Conservation (phyloP, 2,329 filamentous ascomycete genomes). For the Colletotrichum neosansevieriae region DNA sequence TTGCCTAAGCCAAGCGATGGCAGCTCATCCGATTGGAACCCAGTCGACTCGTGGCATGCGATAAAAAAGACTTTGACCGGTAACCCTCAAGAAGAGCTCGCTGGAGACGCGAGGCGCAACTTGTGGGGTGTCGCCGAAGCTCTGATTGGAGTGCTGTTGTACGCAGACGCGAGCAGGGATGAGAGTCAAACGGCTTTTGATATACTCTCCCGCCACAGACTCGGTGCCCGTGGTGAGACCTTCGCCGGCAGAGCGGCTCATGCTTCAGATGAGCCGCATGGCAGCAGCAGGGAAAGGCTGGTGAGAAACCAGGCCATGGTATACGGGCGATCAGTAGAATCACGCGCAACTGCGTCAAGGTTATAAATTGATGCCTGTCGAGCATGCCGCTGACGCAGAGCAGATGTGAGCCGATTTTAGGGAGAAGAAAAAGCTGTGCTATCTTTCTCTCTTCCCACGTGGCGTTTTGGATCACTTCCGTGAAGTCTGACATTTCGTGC, state of each 20-base stretch:
- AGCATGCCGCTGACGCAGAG: neutral
- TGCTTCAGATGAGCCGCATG: neutral
- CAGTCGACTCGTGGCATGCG: slow-evolving; percentile 53
- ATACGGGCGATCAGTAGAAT: slow-evolving; percentile 47
- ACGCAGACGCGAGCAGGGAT: slow-evolving; percentile 54
- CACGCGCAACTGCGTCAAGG: neutral
- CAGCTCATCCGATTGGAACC: slow-evolving; percentile 43
- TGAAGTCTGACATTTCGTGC: neutral
- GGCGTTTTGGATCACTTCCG: neutral
- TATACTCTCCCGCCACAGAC: slow-evolving; percentile 47
- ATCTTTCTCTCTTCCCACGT: slow-evolving; percentile 5
- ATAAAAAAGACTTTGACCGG: slow-evolving; percentile 53
- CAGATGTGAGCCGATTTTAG: neutral
- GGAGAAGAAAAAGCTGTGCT: too few species aligned
- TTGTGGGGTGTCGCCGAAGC: slow-evolving; percentile 59
- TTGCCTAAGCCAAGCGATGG: neutral
- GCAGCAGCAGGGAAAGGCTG: slow-evolving; percentile 40
- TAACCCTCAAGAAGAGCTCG: slow-evolving; percentile 52
- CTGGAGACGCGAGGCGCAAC: slow-evolving; percentile 59
- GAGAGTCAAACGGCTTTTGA: slow-evolving; percentile 52
- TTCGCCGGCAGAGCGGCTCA: neutral
- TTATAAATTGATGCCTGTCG: neutral
- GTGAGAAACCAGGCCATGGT: slow-evolving; percentile 50
- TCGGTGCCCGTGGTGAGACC: slow-evolving; percentile 41
- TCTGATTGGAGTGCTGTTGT: slow-evolving; percentile 57